Evolutionary conservation across 1,139 yeast genomes (phyloP), one percentile per base, ranked within the genome.

Genomic region (Meyerozyma athensensis): DNA sequence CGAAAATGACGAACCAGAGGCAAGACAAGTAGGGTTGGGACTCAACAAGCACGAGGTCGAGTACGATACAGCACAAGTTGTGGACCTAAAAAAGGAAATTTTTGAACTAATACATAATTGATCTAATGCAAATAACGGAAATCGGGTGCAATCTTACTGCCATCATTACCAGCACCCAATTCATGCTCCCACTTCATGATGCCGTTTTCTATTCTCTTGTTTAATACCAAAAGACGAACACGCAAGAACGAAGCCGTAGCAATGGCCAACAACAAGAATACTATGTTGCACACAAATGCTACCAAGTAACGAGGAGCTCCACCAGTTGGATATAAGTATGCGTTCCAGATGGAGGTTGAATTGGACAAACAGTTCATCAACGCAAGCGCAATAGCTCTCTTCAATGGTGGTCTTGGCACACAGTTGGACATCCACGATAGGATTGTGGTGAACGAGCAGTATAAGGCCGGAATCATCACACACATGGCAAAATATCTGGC

Each of bases 1-100:
- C 53, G 82, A 85, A 17, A 69, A 69, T 28, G 89, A 82, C 54
- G 90, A 82, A 52, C 90, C 90, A 0, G 72, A 64, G 19, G 79
- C 84, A 13, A 38, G 40, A 5, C 50, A 48, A 5, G 43, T 49
- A 16, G 32, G 35, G 7, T 22, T 18, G 7, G 43, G 41, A 13
- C 74, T 69, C 34, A 81, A 82, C 59, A 80, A 76, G 47, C 74
- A 80, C 44, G 86, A 81, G 51, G 72, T 71, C 43, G 68, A 61
- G 34, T 75, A 75, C 53, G 77, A 75, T 52, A 68, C 75, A 47
- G 56, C 76, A 39, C 56, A 69, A 12, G 55, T 74, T 17, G 54
- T 58, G 28, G 79, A 75, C 41, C 59, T 65, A 51, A 81, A 79
- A 46, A 63, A 58, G 39, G 63, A 78, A 68, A 59, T 81, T 28